Evolutionary conservation across 805 yeast genomes (phyloP).

Genomic region (Priceomyces carsonii): DNA sequence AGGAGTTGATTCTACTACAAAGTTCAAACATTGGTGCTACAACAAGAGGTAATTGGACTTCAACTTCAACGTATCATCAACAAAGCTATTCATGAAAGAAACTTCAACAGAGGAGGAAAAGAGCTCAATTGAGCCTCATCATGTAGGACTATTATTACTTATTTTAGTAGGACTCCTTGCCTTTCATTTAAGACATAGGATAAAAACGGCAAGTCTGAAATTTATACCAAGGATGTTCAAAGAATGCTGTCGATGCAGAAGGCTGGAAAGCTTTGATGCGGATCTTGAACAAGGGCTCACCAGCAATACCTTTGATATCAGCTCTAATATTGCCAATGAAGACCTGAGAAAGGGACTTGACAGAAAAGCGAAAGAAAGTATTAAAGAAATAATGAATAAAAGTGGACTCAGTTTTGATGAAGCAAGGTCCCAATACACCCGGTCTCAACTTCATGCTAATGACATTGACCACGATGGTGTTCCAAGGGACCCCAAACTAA

Average conservation of each 20-base stretch:
- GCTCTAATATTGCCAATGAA: slow-evolving; percentile 34
- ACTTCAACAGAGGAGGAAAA: too few species aligned
- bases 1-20: too few species aligned
- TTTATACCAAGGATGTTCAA: too few species aligned
- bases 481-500: slow-evolving; percentile 67
- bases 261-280: slow-evolving; percentile 28
- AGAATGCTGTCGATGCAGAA: slow-evolving; percentile 12
- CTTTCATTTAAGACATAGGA: slow-evolving; percentile 33
- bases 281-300: slow-evolving; percentile 48
- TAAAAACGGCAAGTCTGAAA: slow-evolving; percentile 28
- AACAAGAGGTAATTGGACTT: too few species aligned
- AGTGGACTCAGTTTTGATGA: slow-evolving; percentile 60
- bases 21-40: too few species aligned
- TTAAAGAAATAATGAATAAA: slow-evolving; percentile 54
- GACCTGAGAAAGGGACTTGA: slow-evolving; percentile 68
- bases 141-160: slow-evolving; percentile 9
- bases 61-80: too few species aligned
- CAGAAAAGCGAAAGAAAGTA: slow-evolving; percentile 50
- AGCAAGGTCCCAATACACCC: slow-evolving; percentile 60
- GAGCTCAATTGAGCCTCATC: too few species aligned
- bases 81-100: too few species aligned
- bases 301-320: slow-evolving; percentile 59
- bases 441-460: slow-evolving; percentile 45
- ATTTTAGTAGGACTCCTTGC: slow-evolving; percentile 16
- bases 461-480: slow-evolving; percentile 64